These are phyloP conservation scores for Trichodelitschia bisporula DNA, from an alignment of 495 filamentous ascomycete genomes.

Conservation along the genomic window DNA sequence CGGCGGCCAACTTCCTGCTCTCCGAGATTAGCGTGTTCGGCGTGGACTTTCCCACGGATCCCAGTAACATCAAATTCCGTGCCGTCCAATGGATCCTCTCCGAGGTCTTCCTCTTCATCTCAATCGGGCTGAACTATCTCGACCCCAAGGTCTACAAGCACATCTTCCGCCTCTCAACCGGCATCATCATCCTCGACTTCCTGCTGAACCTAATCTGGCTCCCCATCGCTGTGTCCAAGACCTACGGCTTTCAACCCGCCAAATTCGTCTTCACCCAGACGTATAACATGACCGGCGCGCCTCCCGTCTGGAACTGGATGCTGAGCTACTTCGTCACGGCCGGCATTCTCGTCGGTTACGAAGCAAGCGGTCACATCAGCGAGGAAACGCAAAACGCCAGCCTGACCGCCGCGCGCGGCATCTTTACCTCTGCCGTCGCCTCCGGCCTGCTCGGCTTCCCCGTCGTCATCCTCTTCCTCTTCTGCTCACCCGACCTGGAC, in stretches of 20 bases:
- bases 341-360: slow-evolving; percentile 32
- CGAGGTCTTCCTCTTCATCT: slow-evolving; percentile 19
- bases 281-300: slow-evolving; percentile 30
- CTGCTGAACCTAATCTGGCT: slow-evolving; percentile 31
- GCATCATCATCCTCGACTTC: slow-evolving; percentile 27
- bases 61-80: slow-evolving; percentile 24
- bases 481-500: slow-evolving; percentile 18
- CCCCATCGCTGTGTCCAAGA: slow-evolving; percentile 25
- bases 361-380: slow-evolving; percentile 29
- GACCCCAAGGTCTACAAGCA: slow-evolving; percentile 11
- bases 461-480: slow-evolving; percentile 29
- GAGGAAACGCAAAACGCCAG: slow-evolving; percentile 33
- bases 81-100: slow-evolving; percentile 31
- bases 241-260: slow-evolving; percentile 28
- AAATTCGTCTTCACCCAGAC: slow-evolving; percentile 31
- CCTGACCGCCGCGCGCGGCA: slow-evolving; percentile 26
- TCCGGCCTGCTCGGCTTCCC: slow-evolving; percentile 25
- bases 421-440: slow-evolving; percentile 28
- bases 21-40: slow-evolving; percentile 29
- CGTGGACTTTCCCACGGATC: slow-evolving; percentile 23
- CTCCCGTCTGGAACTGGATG: slow-evolving; percentile 33
- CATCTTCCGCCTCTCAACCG: slow-evolving; percentile 24
- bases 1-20: slow-evolving; percentile 29
- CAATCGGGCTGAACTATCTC: slow-evolving; percentile 13
- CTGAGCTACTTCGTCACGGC: slow-evolving; percentile 31